phyloP scores from a whole-genome alignment of 1,284 basidiomycete genomes.

The Stereum hirsutum region DNA sequence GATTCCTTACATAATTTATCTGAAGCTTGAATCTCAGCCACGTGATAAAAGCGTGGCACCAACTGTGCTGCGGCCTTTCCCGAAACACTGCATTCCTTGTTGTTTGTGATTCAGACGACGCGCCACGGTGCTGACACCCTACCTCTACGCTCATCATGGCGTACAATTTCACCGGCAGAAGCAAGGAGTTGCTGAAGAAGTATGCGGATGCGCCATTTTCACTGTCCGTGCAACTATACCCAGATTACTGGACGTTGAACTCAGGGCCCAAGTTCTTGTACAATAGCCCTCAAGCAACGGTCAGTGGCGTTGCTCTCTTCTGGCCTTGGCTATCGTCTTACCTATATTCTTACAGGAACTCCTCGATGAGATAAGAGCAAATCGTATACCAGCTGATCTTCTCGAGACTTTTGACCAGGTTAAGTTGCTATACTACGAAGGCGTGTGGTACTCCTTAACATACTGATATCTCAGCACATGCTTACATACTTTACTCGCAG shows the following conservation, averaged over 20 bases:
- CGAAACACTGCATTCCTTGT: too few relatives aligned
- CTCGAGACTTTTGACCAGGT: slow-evolving; percentile 65
- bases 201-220: slow-evolving; percentile 52
- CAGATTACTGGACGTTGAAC: slow-evolving; percentile 73
- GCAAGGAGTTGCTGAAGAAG: slow-evolving; percentile 46
- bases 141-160: slow-evolving; percentile 42
- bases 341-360: slow-evolving; percentile 38
- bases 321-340: slow-evolving; percentile 5
- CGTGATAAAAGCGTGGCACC: too few relatives aligned
- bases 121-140: too few relatives aligned
- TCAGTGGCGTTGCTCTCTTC: slow-evolving; percentile 11
- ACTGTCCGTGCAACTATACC: slow-evolving; percentile 65
- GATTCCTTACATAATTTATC: too few relatives aligned
- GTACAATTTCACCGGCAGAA: slow-evolving; percentile 63
- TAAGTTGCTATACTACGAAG: slow-evolving; percentile 70
- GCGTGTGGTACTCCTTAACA: slow-evolving; percentile 24
- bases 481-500: slow-evolving; percentile 25
- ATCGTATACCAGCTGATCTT: slow-evolving; percentile 75
- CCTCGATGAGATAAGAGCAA: slow-evolving; percentile 69
- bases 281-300: slow-evolving; percentile 70
- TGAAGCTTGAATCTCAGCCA: too few relatives aligned
- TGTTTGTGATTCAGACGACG: too few relatives aligned
- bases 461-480: background rate
- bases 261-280: slow-evolving; percentile 71
- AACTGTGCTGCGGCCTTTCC: too few relatives aligned